These are phyloP conservation scores for Discostella stelligeroides DNA, from an alignment of 108 stramenopile species.

Conservation along the genomic window DNA sequence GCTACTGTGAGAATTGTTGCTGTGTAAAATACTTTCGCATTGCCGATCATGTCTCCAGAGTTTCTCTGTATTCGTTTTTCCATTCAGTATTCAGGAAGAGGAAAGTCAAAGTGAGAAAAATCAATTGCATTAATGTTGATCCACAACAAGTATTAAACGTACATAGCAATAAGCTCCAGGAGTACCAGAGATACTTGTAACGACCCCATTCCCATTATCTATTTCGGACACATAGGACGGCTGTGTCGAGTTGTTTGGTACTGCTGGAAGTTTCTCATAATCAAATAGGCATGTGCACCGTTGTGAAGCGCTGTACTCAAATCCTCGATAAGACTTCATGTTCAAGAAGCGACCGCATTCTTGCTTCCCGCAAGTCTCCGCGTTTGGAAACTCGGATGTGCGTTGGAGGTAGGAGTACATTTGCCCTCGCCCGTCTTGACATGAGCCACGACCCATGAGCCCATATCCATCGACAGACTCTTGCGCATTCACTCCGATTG, in stretches of 20 bases:
- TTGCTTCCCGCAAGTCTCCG: conserved; percentile 23
- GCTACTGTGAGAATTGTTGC: not conserved
- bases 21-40: conserved; percentile 2
- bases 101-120: conserved; percentile 2
- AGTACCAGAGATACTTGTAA: conserved; percentile 23
- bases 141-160: not conserved
- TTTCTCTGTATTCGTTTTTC: conserved; percentile 14
- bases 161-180: conserved; percentile 37
- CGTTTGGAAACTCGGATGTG: conserved; percentile 32
- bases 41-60: not conserved
- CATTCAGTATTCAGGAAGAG: too few relatives aligned
- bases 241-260: conserved; percentile 5
- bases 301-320: conserved; percentile 43
- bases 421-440: conserved; percentile 28
- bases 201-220: conserved; percentile 21
- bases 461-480: conserved; percentile 27
- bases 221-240: conserved; percentile 36
- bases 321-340: conserved; percentile 32
- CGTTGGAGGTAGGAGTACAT: conserved; percentile 45
- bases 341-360: conserved; percentile 37
- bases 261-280: conserved; percentile 26
- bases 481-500: not conserved
- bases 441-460: conserved; percentile 35
- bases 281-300: conserved; percentile 48
- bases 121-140: not conserved